These are phyloP conservation scores for Mortierella alpina DNA, from an alignment of 192 early-diverging fungal species.

Conservation along the genomic window DNA sequence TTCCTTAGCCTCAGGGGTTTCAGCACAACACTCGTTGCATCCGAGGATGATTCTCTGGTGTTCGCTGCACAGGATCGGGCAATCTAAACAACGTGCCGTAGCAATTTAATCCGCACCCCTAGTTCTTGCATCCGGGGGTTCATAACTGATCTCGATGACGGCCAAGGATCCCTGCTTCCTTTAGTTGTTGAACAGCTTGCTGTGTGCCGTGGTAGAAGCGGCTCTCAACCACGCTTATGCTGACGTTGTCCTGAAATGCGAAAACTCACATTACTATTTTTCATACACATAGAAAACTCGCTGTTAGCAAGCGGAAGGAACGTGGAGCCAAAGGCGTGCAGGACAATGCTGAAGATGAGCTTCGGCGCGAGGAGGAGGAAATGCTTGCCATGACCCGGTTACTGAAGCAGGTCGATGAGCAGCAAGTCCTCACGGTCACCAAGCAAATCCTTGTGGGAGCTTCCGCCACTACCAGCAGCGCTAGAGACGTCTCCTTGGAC, in stretches of 20 bases:
- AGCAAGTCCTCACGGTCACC: constrained; percentile 10
- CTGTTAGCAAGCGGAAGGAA: not conserved
- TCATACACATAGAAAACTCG: constrained; percentile 21
- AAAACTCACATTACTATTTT: not conserved
- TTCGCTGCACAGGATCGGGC: too few relatives aligned
- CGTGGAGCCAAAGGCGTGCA: not conserved
- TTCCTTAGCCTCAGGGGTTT: not conserved
- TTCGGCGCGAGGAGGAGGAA: constrained; percentile 36
- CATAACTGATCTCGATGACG: too few relatives aligned
- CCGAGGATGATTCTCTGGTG: too few relatives aligned
- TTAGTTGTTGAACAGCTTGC: too few relatives aligned
- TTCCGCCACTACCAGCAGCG: not conserved
- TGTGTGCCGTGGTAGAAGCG: too few relatives aligned
- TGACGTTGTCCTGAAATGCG: not conserved
- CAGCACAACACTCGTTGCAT: too few relatives aligned
- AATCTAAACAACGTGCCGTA: too few relatives aligned
- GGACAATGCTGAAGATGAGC: constrained; percentile 15
- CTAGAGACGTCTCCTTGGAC: too few relatives aligned
- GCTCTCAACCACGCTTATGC: too few relatives aligned
- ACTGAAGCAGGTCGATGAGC: constrained; percentile 15
- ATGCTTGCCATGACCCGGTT: constrained; percentile 23
- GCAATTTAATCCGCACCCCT: too few relatives aligned
- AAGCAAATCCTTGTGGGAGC: constrained; percentile 14
- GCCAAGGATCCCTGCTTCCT: too few relatives aligned
- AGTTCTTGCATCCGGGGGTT: too few relatives aligned